phyloP scores from a whole-genome alignment of 2,329 filamentous ascomycete genomes.

The Colletotrichum musicola region DNA sequence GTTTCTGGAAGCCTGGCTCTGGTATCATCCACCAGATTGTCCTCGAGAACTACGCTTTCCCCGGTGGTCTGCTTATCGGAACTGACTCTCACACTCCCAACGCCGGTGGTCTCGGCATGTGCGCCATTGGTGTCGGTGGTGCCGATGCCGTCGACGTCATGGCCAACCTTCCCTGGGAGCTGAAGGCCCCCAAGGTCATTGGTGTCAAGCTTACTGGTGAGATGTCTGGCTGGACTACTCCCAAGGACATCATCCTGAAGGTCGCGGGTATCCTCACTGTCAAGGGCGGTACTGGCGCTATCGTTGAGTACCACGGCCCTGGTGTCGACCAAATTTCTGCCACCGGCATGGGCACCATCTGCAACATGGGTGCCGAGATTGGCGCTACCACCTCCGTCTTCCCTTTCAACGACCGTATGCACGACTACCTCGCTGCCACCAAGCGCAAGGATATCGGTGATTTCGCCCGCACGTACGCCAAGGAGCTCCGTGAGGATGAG shows the following conservation, averaged over 20 bases:
- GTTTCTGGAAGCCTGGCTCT: conserved; percentile 98
- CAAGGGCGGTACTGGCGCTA: conserved; percentile 96
- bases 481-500: conserved; percentile 88
- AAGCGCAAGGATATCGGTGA: conserved; percentile 93
- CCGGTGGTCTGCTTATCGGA: conserved; percentile 96
- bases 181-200: conserved; percentile 97
- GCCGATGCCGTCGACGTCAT: conserved; percentile 99
- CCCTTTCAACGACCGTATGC: conserved; percentile 98
- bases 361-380: conserved; percentile 80
- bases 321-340: conserved; percentile 80
- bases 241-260: conserved; percentile 98
- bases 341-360: conserved; percentile 90
- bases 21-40: conserved; percentile 99
- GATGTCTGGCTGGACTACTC: conserved; percentile 90
- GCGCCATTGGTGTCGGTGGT: conserved; percentile 95
- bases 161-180: conserved; percentile 96
- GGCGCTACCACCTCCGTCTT: conserved; percentile 94
- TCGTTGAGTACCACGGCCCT: conserved; percentile 81
- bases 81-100: conserved; percentile 99
- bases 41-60: conserved; percentile 99
- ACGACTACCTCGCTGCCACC: conserved; percentile 93
- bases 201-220: conserved; percentile 94
- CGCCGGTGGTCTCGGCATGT: conserved; percentile 94
- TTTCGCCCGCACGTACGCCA: conserved; percentile 85
- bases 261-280: conserved; percentile 96